A percentile compares a stretch with the other conserved stretches of the same genome.
phyloP scores from a whole-genome alignment of 2,329 filamentous ascomycete species.

The Fusarium guadeloupense region DNA sequence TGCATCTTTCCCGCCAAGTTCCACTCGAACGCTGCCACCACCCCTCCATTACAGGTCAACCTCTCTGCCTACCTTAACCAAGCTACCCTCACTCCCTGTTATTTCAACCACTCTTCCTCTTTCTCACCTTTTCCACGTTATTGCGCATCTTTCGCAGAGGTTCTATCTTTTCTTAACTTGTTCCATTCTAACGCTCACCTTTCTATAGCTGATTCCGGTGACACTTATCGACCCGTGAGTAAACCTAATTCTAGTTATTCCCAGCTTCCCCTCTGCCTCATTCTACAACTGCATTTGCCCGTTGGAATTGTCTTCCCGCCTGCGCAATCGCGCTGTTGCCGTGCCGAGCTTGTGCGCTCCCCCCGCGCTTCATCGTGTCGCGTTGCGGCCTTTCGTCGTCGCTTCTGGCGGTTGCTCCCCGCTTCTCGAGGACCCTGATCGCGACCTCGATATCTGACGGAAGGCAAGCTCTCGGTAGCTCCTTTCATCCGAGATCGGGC shows the following conservation, averaged over 20 bases:
- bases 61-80: constrained; percentile 35
- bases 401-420: constrained; percentile 30
- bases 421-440: constrained; percentile 30
- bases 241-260: constrained; percentile 27
- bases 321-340: constrained; percentile 28
- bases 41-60: constrained; percentile 48
- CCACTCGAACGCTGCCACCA: constrained; percentile 52
- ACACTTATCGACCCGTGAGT: constrained; percentile 70
- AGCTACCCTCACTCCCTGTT: constrained; percentile 46
- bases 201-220: constrained; percentile 66
- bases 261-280: constrained; percentile 13
- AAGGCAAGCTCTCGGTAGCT: constrained; percentile 25
- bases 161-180: constrained; percentile 36
- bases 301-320: constrained; percentile 3
- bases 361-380: constrained; percentile 35
- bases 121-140: constrained; percentile 38
- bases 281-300: constrained; percentile 8
- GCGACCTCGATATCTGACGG: constrained; percentile 21
- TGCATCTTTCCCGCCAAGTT: constrained; percentile 58
- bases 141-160: constrained; percentile 40
- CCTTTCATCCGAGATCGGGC: constrained; percentile 36
- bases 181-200: constrained; percentile 49
- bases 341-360: constrained; percentile 31
- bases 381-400: constrained; percentile 19
- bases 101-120: constrained; percentile 46